Conservation (phyloP, 2,329 filamentous ascomycete species). For the Pseudogymnoascus sp. region DNA sequence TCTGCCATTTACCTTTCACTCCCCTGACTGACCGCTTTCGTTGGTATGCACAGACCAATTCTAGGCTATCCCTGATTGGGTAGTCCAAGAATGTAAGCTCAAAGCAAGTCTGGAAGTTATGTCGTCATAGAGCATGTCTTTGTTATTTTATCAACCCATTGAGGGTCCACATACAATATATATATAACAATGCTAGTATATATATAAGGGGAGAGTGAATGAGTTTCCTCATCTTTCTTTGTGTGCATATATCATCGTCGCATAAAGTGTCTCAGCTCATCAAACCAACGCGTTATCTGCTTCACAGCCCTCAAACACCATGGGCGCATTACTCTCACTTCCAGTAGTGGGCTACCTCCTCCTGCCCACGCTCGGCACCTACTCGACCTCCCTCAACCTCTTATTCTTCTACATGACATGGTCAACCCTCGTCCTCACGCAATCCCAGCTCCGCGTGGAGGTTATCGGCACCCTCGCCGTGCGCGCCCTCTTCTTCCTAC, state of each 20-base stretch:
- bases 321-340: slow-evolving; percentile 65
- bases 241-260: not conserved
- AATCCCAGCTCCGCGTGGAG: slow-evolving; percentile 69
- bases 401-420: slow-evolving; percentile 89
- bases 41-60: not conserved
- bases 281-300: not conserved
- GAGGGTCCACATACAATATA: not conserved
- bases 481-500: slow-evolving; percentile 61
- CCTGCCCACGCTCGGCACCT: slow-evolving; percentile 55
- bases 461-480: slow-evolving; percentile 62
- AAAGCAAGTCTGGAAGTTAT: slow-evolving; percentile 50
- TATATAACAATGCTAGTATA: slow-evolving; percentile 13
- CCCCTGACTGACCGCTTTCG: slow-evolving; percentile 3
- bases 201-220: not conserved
- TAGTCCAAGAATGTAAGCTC: slow-evolving; percentile 57
- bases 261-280: not conserved
- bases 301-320: slow-evolving; percentile 22
- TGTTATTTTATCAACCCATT: not conserved
- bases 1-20: not conserved
- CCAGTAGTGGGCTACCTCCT: slow-evolving; percentile 64
- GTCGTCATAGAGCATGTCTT: slow-evolving; percentile 11
- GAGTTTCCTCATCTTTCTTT: not conserved
- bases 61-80: slow-evolving; percentile 16
- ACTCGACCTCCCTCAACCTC: slow-evolving; percentile 73
- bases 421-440: slow-evolving; percentile 73